Percentiles rank a stretch among this genome's conserved stretches.
Evolutionary conservation across 768 basidiomycete species (phyloP).

Genomic region (Leccinum longicurvipes): DNA sequence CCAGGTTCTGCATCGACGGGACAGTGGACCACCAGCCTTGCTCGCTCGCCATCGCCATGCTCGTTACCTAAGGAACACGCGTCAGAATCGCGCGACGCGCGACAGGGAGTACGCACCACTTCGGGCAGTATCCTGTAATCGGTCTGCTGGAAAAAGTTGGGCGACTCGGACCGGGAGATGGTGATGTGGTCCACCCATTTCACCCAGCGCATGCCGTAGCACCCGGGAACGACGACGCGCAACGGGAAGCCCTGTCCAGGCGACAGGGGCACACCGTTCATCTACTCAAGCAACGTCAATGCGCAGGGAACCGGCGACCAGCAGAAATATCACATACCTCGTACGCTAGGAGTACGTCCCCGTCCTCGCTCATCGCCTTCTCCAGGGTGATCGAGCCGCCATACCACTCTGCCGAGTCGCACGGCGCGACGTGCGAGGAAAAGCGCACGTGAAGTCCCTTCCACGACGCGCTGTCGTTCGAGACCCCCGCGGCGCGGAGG

Average conservation of each 20-base stretch:
- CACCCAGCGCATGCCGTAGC: slow-evolving; percentile 68
- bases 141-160: slow-evolving; percentile 68
- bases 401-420: slow-evolving; percentile 60
- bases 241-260: slow-evolving; percentile 65
- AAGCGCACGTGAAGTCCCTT: slow-evolving; percentile 53
- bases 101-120: slow-evolving; percentile 35
- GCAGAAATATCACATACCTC: slow-evolving; percentile 29
- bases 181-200: slow-evolving; percentile 70
- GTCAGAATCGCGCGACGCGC: not conserved
- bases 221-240: slow-evolving; percentile 66
- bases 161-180: slow-evolving; percentile 51
- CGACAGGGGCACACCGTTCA: slow-evolving; percentile 59
- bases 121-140: slow-evolving; percentile 68
- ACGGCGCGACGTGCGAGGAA: slow-evolving; percentile 54
- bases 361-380: slow-evolving; percentile 44
- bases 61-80: slow-evolving; percentile 19
- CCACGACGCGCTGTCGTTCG: slow-evolving; percentile 17
- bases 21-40: slow-evolving; percentile 48
- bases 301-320: not conserved
- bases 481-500: slow-evolving; percentile 44
- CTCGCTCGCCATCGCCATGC: slow-evolving; percentile 22
- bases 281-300: slow-evolving; percentile 30
- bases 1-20: slow-evolving; percentile 55
- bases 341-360: slow-evolving; percentile 58
- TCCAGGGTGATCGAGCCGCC: slow-evolving; percentile 60